These are phyloP conservation scores for Trichoderma harzianum DNA, from an alignment of 2,329 filamentous ascomycete genomes.

Conservation along the genomic window DNA sequence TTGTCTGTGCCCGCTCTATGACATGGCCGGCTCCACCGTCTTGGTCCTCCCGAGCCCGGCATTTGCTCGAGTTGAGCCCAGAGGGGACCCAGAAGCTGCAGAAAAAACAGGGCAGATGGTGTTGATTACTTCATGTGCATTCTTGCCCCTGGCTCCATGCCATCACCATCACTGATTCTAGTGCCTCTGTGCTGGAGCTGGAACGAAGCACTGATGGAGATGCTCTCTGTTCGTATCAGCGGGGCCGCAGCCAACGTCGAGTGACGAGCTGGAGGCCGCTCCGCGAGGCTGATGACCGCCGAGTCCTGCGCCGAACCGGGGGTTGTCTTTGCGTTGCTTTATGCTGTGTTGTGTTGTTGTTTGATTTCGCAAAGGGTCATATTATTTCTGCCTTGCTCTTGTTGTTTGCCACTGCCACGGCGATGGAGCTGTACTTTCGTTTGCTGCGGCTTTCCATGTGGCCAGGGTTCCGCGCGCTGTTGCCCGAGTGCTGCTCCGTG, in stretches of 20 bases:
- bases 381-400: not conserved
- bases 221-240: not conserved
- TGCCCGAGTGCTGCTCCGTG: not conserved
- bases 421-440: not conserved
- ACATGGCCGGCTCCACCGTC: slow-evolving; percentile 6
- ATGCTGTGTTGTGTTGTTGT: not conserved
- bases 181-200: not conserved
- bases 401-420: not conserved
- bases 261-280: not conserved
- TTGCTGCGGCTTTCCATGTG: not conserved
- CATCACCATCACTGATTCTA: not conserved
- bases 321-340: not conserved
- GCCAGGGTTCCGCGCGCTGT: not conserved
- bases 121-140: not conserved
- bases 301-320: not conserved
- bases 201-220: not conserved
- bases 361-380: not conserved
- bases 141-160: not conserved
- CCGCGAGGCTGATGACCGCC: not conserved
- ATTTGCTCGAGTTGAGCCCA: not conserved
- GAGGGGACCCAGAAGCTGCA: not conserved
- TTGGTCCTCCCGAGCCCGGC: slow-evolving; percentile 1
- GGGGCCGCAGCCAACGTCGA: not conserved
- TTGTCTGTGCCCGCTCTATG: slow-evolving; percentile 8
- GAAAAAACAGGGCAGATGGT: slow-evolving; percentile 4